Evolutionary conservation across 805 yeast genomes (phyloP), one percentile per base, ranked within the genome.

Genomic region (Teunomyces cretensis): DNA sequence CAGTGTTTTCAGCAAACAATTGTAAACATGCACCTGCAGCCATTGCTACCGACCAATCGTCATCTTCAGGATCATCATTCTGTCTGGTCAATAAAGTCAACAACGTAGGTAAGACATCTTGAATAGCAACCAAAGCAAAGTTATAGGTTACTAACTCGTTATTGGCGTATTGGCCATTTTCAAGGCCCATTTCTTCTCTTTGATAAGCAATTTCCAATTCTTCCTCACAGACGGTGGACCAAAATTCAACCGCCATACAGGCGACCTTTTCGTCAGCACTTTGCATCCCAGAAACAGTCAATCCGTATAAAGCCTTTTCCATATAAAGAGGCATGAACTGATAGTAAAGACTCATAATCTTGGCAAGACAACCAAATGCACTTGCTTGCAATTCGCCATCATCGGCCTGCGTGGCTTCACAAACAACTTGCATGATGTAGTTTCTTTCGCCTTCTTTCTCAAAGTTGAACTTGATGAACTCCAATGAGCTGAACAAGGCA

Each of bases 211-310:
- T 82, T 51, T 88, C 97, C 51, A 87, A 76, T 67, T 94, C 99
- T 61, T 86, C 97, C 71, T 94, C 99, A 72, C 98, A 91, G n/a
- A 94, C 94, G n/a, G 99, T 89, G 48, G 92, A 83, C 99, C 99
- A 94, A 65, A 94, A 92, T 70, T 94, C 99, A 46, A 94, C 94
- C 26, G 99, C 97, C 97, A 92, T 91, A 62, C 97, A 89, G 1
- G 97, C 86, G 26, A 94, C 98, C 56, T 80, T 80, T 57, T 87
- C 96, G 68, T 88, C 86, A 28, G 70, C 61, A 46, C 89, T 84
- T 66, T 84, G 84, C 97, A 94, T 94, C 36, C 98, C 97, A 15
- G 83, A 70, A 36, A 92, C 90, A 4, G 98, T 91, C 47, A 94
- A 76, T 13, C 89, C 88, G 56, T 86, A 94, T 43, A 94, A 71